A percentile compares a stretch with the other conserved stretches of the same genome.
These are phyloP conservation scores for Serendipita vermifera DNA, from an alignment of 768 basidiomycete genomes.

Conservation along the genomic window DNA sequence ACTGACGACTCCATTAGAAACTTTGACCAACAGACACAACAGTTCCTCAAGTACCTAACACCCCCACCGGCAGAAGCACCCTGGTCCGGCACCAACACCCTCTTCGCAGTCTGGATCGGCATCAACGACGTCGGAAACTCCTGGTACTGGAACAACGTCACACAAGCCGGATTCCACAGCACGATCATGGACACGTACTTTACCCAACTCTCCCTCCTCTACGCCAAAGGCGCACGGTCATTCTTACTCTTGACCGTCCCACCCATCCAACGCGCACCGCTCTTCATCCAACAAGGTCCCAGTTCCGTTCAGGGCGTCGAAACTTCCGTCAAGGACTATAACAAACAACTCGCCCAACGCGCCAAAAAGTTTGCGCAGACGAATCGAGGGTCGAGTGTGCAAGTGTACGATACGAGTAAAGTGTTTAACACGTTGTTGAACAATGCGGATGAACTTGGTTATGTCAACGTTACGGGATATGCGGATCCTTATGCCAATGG, in stretches of 20 bases:
- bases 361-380: slow-evolving; percentile 30
- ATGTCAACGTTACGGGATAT: slow-evolving; percentile 45
- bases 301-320: slow-evolving; percentile 22
- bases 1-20: slow-evolving; percentile 17
- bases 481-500: slow-evolving; percentile 46
- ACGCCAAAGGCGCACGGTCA: slow-evolving; percentile 29
- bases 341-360: slow-evolving; percentile 31
- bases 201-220: slow-evolving; percentile 26
- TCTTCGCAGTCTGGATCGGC: slow-evolving; percentile 29
- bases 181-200: slow-evolving; percentile 25
- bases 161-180: slow-evolving; percentile 24
- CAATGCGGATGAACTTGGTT: slow-evolving; percentile 39
- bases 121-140: slow-evolving; percentile 26
- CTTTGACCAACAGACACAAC: slow-evolving; percentile 27
- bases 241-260: slow-evolving; percentile 31
- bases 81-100: slow-evolving; percentile 25
- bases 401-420: slow-evolving; percentile 42
- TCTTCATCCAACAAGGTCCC: slow-evolving; percentile 29
- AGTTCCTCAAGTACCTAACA: slow-evolving; percentile 25
- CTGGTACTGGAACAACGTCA: slow-evolving; percentile 23
- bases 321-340: slow-evolving; percentile 36
- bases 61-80: slow-evolving; percentile 23
- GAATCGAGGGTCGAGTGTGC: slow-evolving; percentile 32
- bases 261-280: slow-evolving; percentile 28
- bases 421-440: slow-evolving; percentile 48